Base-by-base conservation (phyloP, 495 filamentous ascomycete genomes). In the Lichina pygmaea region DNA sequence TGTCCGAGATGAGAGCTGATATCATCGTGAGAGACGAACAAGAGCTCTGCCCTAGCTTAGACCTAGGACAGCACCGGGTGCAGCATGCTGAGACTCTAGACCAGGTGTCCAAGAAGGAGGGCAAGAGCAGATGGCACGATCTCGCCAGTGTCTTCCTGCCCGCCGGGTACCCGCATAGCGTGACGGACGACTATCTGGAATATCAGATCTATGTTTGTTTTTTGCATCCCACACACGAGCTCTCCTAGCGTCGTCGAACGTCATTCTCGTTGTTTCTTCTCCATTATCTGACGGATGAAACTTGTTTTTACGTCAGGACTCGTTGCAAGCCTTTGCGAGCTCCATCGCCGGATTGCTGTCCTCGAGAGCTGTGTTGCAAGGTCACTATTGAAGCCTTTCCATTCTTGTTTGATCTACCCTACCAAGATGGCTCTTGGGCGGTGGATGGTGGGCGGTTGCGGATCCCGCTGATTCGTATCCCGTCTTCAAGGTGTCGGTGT, bases 291-390 rank as follows among this genome's bases (percentile, higher is more conserved):
- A 12, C 42, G 24, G 33, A 39, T 12, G 11, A 13, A 24, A 39
- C 6, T 15, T 11, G 2, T 15, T 39, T 39, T 49, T n/a, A 15
- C 37, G 32, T 50, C 13, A 85, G 78, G 89, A 97, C 66, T 93
- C 86, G 0, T 67, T 97, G 6, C 89, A 94, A 61, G 89, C 89
- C 33, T 97, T 97, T 60, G 81, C 81, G 45, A 89, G 81, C 54
- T 89, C 84, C 43, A 92, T 97, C 50, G 83, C 85, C 5, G 79
- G 84, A 3, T 65, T 97, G 8, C 63, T 97, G 34, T 78, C 83
- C 39, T 89, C 80, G 42, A 69, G 89, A 51, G 89, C 89, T 1
- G 83, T 94, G 4, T 68, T 97, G 38, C 73, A 92, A 72, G 86
- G 85, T 69, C 16, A 37, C n/a, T n/a, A 16, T 37, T 15, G 15